Base-by-base conservation (phyloP, 83 land plant genomes). In the Isoetes engelmannii region DNA sequence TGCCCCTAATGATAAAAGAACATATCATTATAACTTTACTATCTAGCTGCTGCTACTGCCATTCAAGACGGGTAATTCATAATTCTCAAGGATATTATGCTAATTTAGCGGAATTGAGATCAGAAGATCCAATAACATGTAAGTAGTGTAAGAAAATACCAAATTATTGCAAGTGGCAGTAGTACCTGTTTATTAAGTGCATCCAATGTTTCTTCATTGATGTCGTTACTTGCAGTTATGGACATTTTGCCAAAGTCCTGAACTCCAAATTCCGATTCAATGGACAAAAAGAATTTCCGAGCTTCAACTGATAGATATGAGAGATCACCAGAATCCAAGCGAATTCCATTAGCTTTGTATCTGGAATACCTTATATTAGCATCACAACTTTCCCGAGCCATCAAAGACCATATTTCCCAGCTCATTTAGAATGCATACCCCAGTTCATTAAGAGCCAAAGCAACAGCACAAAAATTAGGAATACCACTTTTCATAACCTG, bases 391-490 rank as follows among this genome's bases (percentile, higher is more conserved):
- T 28, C 37, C 37, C 37, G 37, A 28, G 37, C 37, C 37, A 28
- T 28, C 55, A 51, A 51, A 15, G 3, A 51, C 13, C 13, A 51
- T 12, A 51, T 12, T 17, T 0, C 15, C 13, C 55, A 51, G 15
- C 1, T 12, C 17, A 1, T 1, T 17, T 12, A 28, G 72, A 63
- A 46, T 37, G 60, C 84, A 58, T 75, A 90, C 99, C 99, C 97
- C 64, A 91, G 67, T 61, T 87, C 86, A 79, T 76, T 69, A 43
- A 95, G 86, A 41, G 99, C 99, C 55, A 95, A 69, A 68, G 99
- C 97, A 56, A 91, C 99, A 62, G 97, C 96, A 86, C 99, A 95
- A 77, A 90, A 95, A 70, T 95, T 95, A 18, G 99, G 99, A 59
- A 95, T 28, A 20, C 99, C 99, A 71, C 97, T 95, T 77, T 83